These are phyloP conservation scores for Phialophora tarda DNA, from an alignment of 2,329 filamentous ascomycete genomes.

Conservation along the genomic window DNA sequence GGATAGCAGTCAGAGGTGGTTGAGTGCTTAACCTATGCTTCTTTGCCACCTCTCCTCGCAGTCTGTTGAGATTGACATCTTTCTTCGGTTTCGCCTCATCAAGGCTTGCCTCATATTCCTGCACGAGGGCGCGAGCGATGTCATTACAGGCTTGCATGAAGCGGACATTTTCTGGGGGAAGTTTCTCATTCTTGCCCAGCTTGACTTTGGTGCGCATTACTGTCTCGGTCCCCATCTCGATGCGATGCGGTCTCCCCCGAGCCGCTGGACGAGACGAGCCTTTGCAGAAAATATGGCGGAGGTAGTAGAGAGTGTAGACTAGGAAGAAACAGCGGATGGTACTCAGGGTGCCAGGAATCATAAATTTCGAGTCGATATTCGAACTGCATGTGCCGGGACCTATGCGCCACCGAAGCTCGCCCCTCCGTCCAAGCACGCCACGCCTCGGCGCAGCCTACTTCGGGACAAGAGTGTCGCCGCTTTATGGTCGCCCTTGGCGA, in stretches of 20 bases:
- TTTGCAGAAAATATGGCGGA: rapidly evolving
- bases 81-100: conserved; percentile 74
- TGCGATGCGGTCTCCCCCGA: not conserved
- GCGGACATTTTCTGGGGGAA: conserved; percentile 91
- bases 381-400: not conserved
- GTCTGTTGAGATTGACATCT: conserved; percentile 89
- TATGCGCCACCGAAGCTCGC: not conserved
- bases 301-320: not conserved
- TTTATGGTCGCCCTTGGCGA: too few relatives aligned
- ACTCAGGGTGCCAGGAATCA: conserved; percentile 26
- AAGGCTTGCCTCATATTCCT: conserved; percentile 84
- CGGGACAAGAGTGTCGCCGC: too few relatives aligned
- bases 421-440: too few relatives aligned
- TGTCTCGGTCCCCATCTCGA: conserved; percentile 63
- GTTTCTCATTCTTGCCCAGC: conserved; percentile 72
- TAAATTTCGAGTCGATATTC: conserved; percentile 1
- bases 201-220: conserved; percentile 59
- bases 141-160: conserved; percentile 94
- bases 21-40: conserved; percentile 89
- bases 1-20: conserved; percentile 93
- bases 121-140: conserved; percentile 89
- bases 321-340: not conserved
- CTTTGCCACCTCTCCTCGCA: conserved; percentile 86
- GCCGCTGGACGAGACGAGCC: not conserved
- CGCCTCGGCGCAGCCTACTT: too few relatives aligned